Evolutionary conservation across 2,329 filamentous ascomycete species (phyloP).

Genomic region (Raffaelea ambrosiae): DNA sequence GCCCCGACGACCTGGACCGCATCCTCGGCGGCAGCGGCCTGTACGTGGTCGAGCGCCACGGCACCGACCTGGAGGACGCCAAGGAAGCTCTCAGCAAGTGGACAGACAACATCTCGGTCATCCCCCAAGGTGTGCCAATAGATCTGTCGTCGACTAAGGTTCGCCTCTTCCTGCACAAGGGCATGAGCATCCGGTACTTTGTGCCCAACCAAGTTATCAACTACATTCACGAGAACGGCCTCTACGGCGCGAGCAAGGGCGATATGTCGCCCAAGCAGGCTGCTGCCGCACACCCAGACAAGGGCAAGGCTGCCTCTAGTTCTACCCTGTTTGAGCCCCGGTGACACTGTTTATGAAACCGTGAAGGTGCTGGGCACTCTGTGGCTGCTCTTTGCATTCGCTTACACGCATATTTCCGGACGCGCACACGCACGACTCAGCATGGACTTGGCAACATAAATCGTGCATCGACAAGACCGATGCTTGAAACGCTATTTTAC

Average conservation of each 20-base stretch:
- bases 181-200: conserved; percentile 73
- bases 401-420: background rate
- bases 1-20: conserved; percentile 72
- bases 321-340: conserved; percentile 2
- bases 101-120: conserved; percentile 79
- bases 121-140: conserved; percentile 81
- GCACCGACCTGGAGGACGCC: conserved; percentile 78
- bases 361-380: too few species aligned
- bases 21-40: conserved; percentile 78
- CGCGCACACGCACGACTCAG: background rate
- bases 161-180: conserved; percentile 66
- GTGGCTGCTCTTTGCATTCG: background rate
- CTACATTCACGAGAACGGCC: conserved; percentile 5
- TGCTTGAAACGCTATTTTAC: background rate
- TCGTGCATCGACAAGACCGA: background rate
- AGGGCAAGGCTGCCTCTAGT: background rate
- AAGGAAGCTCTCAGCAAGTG: conserved; percentile 73
- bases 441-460: background rate
- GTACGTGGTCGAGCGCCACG: conserved; percentile 80
- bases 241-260: conserved; percentile 4
- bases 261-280: background rate
- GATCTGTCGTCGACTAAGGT: conserved; percentile 77
- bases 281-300: background rate
- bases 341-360: background rate
- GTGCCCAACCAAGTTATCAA: conserved; percentile 12